Evolutionary conservation across 2,329 filamentous ascomycete genomes (phyloP), one percentile per base, ranked within the genome.

Genomic region (Nemania bipapillata): DNA sequence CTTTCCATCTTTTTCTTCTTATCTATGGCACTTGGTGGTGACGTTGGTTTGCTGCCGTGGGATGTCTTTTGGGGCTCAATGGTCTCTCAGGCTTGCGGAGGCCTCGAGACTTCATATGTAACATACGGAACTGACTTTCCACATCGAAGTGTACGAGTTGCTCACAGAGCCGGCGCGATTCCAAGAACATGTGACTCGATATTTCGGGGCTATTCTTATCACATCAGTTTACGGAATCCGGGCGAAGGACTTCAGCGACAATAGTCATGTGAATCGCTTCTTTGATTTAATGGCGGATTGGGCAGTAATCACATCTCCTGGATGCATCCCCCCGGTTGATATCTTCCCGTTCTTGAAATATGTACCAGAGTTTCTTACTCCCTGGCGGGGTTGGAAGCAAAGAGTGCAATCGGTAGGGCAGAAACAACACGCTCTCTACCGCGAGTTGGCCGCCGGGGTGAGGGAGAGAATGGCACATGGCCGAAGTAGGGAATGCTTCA

Each of bases 361-460:
- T 11, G 24, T 76, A 1, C 75, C 72, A 2, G 73, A 74, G 5
- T 66, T 57, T 20, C 60, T 74, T 32, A 73, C 73, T 9, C 73
- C 72, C 4, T 75, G 72, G 69, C 63, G 62, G 5, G 72, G 72
- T 0, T 75, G 73, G 72, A 69, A 63, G 50, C n/a, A 45, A 26
- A 56, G 65, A 26, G 67, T 65, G 4, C 22, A 52, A 22, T 35
- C 28, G 1, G 32, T 74, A 28, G 66, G 56, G 24, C 32, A 63
- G 42, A 63, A 28, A 28, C 72, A 74, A 64, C 69, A 65, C 7
- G 37, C 35, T 6, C 11, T 74, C 1, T 75, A 75, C 40, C 71
- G 32, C 24, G 69, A 73, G 12, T 35, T 76, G 1, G 66, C 68
- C 7, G 22, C 20, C 1, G 65, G 65, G 2, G 65, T 68, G 35